Base-by-base conservation (phyloP, 75 land plant genomes). In the Pseudotsuga menziesii region DNA sequence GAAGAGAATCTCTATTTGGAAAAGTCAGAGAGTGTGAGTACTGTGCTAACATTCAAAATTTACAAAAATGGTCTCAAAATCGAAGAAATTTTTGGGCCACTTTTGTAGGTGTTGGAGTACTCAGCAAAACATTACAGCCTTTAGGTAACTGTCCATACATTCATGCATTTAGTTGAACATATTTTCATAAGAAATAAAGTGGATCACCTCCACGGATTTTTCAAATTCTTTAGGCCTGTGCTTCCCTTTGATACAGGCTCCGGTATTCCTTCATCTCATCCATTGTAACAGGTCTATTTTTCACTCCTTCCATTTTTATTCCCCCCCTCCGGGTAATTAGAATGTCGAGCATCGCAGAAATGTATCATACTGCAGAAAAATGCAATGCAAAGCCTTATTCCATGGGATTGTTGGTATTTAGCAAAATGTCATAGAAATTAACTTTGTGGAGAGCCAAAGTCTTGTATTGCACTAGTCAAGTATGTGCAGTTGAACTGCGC, bases 11-110 rank as follows among this genome's bases (percentile, higher is more conserved):
- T n/a, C n/a, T n/a, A n/a, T 55, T 19, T 89, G 35, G 90, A 86
- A 4, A 91, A 91, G 83, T 82, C 85, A 0, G 98, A 95, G 82
- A 78, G 78, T 5, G 88, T 95, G n/a, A 82, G 83, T 61, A 76
- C 78, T 56, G 86, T 89, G 12, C 98, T 96, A 15, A 82, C 88
- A 19, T 88, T 95, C 81, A 91, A 89, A 57, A 87, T 93, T 73
- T 95, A 95, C 86, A 91, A 90, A 77, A 91, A 93, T 72, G 93
- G 96, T 64, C 79, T 82, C 17, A 89, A 69, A 78, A 88, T 91
- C 41, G 89, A 85, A 61, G 93, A 95, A 59, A 76, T 94, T 56
- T 74, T 86, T 61, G 89, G 85, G 12, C 76, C 85, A 66, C 82
- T 63, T 62, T 83, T 74, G n/a, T 86, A 88, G n/a, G 82, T 81